Conservation (phyloP, 805 yeast species). For the Ogataea chonburiensis region DNA sequence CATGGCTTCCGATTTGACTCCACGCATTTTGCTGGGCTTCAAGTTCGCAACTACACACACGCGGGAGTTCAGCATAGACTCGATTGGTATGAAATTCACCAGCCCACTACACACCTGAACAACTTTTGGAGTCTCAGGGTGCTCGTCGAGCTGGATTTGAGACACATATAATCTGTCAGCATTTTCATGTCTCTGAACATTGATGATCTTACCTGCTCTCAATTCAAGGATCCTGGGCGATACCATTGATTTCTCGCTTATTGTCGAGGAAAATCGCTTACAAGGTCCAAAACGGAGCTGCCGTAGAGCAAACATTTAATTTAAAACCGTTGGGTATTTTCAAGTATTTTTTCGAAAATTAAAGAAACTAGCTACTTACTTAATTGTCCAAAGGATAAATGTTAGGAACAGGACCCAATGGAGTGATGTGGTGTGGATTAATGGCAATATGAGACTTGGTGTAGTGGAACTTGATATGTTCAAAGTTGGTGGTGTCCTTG, state of each 20-base stretch:
- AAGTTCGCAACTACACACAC: slow-evolving; percentile 59
- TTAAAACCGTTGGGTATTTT: too few species aligned
- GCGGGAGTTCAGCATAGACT: slow-evolving; percentile 36
- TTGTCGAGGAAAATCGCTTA: neutral
- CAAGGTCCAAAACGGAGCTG: too few species aligned
- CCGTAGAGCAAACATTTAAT: too few species aligned
- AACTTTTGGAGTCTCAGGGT: slow-evolving; percentile 14
- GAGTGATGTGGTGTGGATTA: slow-evolving; percentile 82
- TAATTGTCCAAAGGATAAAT: slow-evolving; percentile 47
- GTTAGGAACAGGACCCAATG: slow-evolving; percentile 84
- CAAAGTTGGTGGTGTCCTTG: slow-evolving; percentile 76
- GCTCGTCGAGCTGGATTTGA: slow-evolving; percentile 37
- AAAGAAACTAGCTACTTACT: too few species aligned
- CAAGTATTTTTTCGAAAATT: too few species aligned
- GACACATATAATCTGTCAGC: slow-evolving; percentile 64
- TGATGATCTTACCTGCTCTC: slow-evolving; percentile 48
- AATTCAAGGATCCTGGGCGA: slow-evolving; percentile 29
- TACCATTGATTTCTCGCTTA: neutral
- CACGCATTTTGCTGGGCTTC: slow-evolving; percentile 63
- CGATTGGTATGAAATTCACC: slow-evolving; percentile 42
- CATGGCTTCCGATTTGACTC: slow-evolving; percentile 64
- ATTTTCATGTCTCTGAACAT: slow-evolving; percentile 49
- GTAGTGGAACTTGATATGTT: slow-evolving; percentile 89
- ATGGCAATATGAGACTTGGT: slow-evolving; percentile 79
- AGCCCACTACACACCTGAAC: slow-evolving; percentile 60